Conservation (phyloP, 768 basidiomycete genomes). For the Dendrothele bispora region DNA sequence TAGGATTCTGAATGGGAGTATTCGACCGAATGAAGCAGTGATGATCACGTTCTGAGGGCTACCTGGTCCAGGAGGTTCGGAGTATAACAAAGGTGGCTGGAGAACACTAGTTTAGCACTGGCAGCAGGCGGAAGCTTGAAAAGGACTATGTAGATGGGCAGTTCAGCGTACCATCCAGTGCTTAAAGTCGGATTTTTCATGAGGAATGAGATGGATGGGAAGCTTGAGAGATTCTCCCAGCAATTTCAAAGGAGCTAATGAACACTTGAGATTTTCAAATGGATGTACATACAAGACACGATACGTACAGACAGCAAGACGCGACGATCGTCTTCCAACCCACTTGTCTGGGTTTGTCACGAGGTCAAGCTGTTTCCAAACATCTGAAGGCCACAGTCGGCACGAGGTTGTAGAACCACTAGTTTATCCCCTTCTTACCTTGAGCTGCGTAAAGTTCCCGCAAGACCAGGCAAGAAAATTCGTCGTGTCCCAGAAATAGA, state of each 20-base stretch:
- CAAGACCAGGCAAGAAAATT: conserved; percentile 80
- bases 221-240: conserved; percentile 55
- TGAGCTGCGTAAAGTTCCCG: conserved; percentile 57
- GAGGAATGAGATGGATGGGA: conserved; percentile 62
- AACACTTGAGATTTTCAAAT: conserved; percentile 8
- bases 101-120: conserved; percentile 12
- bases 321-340: conserved; percentile 60
- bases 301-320: conserved; percentile 55
- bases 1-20: conserved; percentile 66
- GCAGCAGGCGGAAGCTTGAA: not conserved
- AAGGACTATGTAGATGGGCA: not conserved
- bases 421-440: conserved; percentile 43
- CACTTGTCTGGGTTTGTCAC: conserved; percentile 72
- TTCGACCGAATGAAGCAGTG: conserved; percentile 90
- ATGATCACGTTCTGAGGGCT: conserved; percentile 67
- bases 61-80: conserved; percentile 25
- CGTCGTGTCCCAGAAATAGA: conserved; percentile 86
- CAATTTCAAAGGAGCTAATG: conserved; percentile 67
- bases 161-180: conserved; percentile 56
- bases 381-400: conserved; percentile 46
- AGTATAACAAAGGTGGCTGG: conserved; percentile 41
- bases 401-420: conserved; percentile 1
- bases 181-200: conserved; percentile 56
- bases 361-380: conserved; percentile 70
- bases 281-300: not conserved